Base-by-base conservation (phyloP, 805 yeast genomes). In the Teunomyces funiuensis region DNA sequence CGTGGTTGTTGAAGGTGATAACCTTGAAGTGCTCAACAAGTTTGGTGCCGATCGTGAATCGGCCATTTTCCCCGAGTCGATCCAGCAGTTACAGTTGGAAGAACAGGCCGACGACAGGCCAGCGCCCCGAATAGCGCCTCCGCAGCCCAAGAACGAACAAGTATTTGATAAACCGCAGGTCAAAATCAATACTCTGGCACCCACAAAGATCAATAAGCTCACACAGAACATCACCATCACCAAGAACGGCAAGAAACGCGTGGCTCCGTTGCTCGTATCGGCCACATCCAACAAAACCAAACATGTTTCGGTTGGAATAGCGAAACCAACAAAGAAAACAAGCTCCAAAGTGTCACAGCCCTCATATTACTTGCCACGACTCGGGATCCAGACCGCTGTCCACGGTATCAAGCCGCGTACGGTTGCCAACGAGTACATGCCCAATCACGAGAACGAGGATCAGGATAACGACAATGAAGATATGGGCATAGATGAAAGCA, bases 11-110 rank as follows among this genome's bases (percentile, higher is more conserved):
- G 56, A 82, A 28, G 90, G 78, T 29, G 70, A 65, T 7, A 83
- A 80, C 43, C 73, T 77, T 30, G 85, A 87, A 44, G 34, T 31
- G 11, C 71, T 91, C 42, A 82, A 85, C 50, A 74, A 88, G 50
- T 91, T 85, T 57, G 98, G 99, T 47, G 89, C 86, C 2, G 95
- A 87, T 47, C 76, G 89, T 42, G 97, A 90, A 49, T 77, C 86
- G 6, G 71, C 85, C 67, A 83, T 83, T 15, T 85, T 88, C 52
- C 96, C 97, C 0, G 98, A 91, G 55, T 83, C 93, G 60, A 76
- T 83, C 1, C 84, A 80, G 40, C 97, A 90, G 61, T 69, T 91
- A 42, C 58, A 66, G 4, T 65, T 91, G 16, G 97, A 89, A 51
- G 88, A 83, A 28, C 71, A 71, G 46, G 80, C 87, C 1, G 66